Base-by-base conservation (phyloP, 768 basidiomycete genomes). In the Exidia glandulosa region DNA sequence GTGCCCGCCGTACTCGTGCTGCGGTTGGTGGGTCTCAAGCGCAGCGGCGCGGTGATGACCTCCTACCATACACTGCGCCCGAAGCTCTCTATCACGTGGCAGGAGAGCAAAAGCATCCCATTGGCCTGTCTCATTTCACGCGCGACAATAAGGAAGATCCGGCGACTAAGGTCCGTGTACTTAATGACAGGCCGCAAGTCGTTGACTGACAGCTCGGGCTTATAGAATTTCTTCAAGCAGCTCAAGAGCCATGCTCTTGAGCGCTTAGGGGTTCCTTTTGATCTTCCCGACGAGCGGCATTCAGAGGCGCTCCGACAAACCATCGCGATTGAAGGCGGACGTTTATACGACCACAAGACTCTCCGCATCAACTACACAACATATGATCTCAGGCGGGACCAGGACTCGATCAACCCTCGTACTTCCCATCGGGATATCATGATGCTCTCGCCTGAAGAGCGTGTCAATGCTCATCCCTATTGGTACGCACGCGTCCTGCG, bases 331-430 rank as follows among this genome's bases (percentile, higher is more conserved):
- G 25, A 32, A 12, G 37, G 63, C 12, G 52, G 66, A 37, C 54
- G 52, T 5, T 30, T 71, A 2, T 70, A 67, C 57, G 10, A 27
- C 1, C 69, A 71, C 61, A 57, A 59, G 2, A 61, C 57, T 0
- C 10, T 66, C 2, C 61, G 60, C 0, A 31, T 72, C 23, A 70
- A 66, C 33, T 68, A 63, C 57, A 69, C 67, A 2, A 65, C 67
- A 1, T 69, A 68, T 57, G 59, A 69, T 47, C 16, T 65, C 6
- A 60, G 56, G 2, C 63, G 62, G 1, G 61, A 27, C 14, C 57
- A 58, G 14, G 64, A 68, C 52, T 61, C 59, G 3, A 31, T 72
- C 23, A 71, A 63, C 14, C 69, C 68, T 0, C 57, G 63, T 0
- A 58, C 57, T 0, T 52, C 31, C 3, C 61, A 67, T 10, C 41